Evolutionary conservation across 371 early-diverging fungal species (phyloP).

Genomic region (Encephalitozoon romaleae): DNA sequence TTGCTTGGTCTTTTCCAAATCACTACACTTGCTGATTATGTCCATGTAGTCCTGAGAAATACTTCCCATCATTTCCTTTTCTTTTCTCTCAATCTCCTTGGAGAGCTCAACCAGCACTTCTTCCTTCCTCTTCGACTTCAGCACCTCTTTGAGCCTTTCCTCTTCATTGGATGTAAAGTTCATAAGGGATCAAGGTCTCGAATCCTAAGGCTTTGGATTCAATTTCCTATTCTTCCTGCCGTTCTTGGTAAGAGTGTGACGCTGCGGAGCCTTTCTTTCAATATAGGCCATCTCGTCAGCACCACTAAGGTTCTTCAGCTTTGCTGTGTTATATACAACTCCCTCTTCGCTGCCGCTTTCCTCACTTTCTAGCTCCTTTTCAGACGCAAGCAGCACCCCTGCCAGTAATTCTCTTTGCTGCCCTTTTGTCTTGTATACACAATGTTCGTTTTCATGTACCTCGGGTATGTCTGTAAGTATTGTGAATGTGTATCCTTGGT

Average conservation of each 20-base stretch:
- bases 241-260: neutral
- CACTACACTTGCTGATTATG: constrained; percentile 39
- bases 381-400: constrained; percentile 71
- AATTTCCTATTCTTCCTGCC: neutral
- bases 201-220: neutral
- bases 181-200: neutral
- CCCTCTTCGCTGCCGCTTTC: constrained; percentile 57
- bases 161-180: constrained; percentile 5
- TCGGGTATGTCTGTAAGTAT: constrained; percentile 73
- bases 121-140: constrained; percentile 5
- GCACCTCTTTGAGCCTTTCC: constrained; percentile 1
- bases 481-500: constrained; percentile 98
- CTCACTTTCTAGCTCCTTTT: constrained; percentile 62
- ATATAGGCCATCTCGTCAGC: constrained; percentile 84
- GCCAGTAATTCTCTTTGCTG: constrained; percentile 79
- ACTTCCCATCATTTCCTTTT: constrained; percentile 16
- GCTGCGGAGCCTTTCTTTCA: constrained; percentile 60
- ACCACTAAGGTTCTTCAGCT: constrained; percentile 71
- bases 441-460: constrained; percentile 66
- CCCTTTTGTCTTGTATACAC: constrained; percentile 68
- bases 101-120: neutral
- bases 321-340: constrained; percentile 61
- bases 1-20: constrained; percentile 19
- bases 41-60: constrained; percentile 35
- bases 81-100: constrained; percentile 30